Evolutionary conservation across 2,329 filamentous ascomycete species (phyloP), one percentile per base, ranked within the genome.

Genomic region (Ceratocystis cacaofunesta): DNA sequence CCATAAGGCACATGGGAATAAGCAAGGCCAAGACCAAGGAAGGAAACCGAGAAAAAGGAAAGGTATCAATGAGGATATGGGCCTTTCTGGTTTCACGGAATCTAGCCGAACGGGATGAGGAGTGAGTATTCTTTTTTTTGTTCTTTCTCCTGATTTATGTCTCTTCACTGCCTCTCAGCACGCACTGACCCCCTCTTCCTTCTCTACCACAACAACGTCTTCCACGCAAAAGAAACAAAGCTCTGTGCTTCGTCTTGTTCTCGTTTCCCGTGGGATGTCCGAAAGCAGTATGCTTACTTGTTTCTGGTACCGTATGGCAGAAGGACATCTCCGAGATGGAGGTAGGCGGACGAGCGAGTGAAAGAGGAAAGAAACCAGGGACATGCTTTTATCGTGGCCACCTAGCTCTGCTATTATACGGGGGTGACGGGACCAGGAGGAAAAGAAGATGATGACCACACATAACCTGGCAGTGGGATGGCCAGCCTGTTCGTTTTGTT

Each of bases 101-200:
- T 57, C 52, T 28, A 57, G 52, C 52, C 52, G 52, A 57, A 7
- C 22, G 25, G 52, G 52, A 57, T 22, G 30, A 30, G 52, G 43
- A 25, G 43, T 44, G 17, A n/a, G 10, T 5, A 32, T 63, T 63
- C n/a, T 63, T 19, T 66, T 43, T 61, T 55, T 44, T 32, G 30
- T 46, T 57, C 48, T 62, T 30, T 63, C 43, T 30, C 46, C 44
- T 43, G 48, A n/a, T 48, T 57, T 8, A 60, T n/a, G 10, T 61
- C 63, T 28, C 15, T 32, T 52, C 19, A 65, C 43, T 44, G 28
- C 43, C 44, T 63, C 19, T 44, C 36, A 41, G 36, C 36, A 12
- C 36, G 22, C 25, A 63, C 61, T 50, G 48, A 50, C 48, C 48
- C 46, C 48, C 12, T 41, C 36, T 36, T 25, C 43, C 43, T n/a